phyloP scores from a whole-genome alignment of 352 stramenopile genomes.

The Globisporangium abappressorium region DNA sequence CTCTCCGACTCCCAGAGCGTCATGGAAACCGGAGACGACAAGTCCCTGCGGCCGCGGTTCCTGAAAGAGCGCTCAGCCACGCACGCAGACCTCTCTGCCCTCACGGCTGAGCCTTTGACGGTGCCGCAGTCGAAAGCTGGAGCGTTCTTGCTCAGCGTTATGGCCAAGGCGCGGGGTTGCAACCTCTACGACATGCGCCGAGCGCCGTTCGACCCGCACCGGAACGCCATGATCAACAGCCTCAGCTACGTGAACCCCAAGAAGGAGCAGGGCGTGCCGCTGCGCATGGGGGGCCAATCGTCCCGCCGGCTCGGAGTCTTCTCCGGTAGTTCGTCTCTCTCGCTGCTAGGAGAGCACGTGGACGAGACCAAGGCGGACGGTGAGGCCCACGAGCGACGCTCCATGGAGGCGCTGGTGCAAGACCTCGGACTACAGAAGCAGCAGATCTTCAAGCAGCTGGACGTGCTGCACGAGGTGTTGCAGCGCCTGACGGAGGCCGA shows the following conservation, averaged over 20 bases:
- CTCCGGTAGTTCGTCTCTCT: slow-evolving; percentile 3
- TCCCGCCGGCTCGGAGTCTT: slow-evolving; percentile 17
- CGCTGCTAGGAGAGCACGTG: slow-evolving; percentile 14
- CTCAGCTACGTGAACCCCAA: slow-evolving; percentile 30
- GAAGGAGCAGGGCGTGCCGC: slow-evolving; percentile 27
- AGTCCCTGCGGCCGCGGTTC: slow-evolving; percentile 38
- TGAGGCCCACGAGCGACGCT: slow-evolving; percentile 6
- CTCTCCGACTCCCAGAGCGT: slow-evolving; percentile 10
- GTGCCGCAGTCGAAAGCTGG: slow-evolving; percentile 54
- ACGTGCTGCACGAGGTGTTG: slow-evolving; percentile 30
- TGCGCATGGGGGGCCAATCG: slow-evolving; percentile 20
- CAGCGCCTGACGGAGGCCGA: slow-evolving; percentile 32
- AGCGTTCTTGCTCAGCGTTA: slow-evolving; percentile 47
- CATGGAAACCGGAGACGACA: slow-evolving; percentile 30
- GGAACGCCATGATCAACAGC: slow-evolving; percentile 19
- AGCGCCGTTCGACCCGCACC: slow-evolving; percentile 22
- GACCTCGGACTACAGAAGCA: slow-evolving; percentile 36
- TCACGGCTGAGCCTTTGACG: slow-evolving; percentile 5
- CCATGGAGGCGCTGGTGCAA: slow-evolving; percentile 24
- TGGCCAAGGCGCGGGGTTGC: slow-evolving; percentile 33
- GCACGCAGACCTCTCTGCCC: slow-evolving; percentile 28
- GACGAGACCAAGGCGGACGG: slow-evolving; percentile 20
- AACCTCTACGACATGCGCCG: slow-evolving; percentile 22
- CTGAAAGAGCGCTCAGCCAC: slow-evolving; percentile 55
- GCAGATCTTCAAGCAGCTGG: slow-evolving; percentile 36